Evolutionary conservation across 805 yeast species (phyloP).

Genomic region (Geotrichum ghanense): DNA sequence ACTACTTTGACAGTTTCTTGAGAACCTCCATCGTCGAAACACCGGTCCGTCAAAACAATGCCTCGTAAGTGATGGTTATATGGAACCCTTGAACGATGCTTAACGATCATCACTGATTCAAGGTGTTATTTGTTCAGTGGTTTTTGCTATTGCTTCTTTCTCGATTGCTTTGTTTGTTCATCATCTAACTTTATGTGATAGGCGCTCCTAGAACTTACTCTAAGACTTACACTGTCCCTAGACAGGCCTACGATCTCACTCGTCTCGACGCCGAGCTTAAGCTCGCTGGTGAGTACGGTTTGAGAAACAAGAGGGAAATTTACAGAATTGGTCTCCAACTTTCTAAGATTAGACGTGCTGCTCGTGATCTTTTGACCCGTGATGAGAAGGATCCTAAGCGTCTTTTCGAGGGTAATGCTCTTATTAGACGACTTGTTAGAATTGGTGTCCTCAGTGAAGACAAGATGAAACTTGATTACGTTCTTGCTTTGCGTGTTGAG

Average conservation of each 20-base stretch:
- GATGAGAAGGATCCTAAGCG: constrained; percentile 99
- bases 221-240: constrained; percentile 99
- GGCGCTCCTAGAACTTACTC: constrained; percentile 99
- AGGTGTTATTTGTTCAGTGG: too few species aligned
- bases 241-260: constrained; percentile 98
- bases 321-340: constrained; percentile 99
- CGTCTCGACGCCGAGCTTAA: constrained; percentile 99
- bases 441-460: constrained; percentile 98
- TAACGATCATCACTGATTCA: too few species aligned
- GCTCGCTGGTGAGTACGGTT: constrained; percentile 98
- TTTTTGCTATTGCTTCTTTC: too few species aligned
- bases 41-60: constrained; percentile 1
- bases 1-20: background rate
- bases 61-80: constrained; percentile 1
- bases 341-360: constrained; percentile 99
- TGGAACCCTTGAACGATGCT: too few species aligned
- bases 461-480: constrained; percentile 99
- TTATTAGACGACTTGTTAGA: constrained; percentile 98
- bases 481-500: constrained; percentile 93
- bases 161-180: too few species aligned
- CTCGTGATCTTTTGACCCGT: constrained; percentile 99
- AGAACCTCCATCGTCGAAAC: background rate
- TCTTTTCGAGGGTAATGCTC: constrained; percentile 99
- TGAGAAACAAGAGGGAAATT: constrained; percentile 99
- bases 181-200: too few species aligned